Base-by-base conservation (phyloP, 257 asterid species). In the Ophiorrhiza pumila region DNA sequence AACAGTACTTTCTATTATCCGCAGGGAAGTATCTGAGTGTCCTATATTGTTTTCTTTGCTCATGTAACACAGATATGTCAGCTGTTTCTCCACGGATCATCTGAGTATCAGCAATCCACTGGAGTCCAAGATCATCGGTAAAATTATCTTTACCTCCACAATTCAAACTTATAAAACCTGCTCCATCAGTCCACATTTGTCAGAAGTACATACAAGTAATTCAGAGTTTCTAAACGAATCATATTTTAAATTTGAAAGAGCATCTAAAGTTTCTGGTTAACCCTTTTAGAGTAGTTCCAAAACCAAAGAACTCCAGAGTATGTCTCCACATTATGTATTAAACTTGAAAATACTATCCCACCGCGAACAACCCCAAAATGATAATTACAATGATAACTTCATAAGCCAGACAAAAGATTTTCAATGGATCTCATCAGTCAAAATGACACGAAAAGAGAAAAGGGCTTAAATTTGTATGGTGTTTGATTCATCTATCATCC, bases 121-220 rank as follows among this genome's bases (percentile, higher is more conserved):
- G 11, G 34, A 95, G 93, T 72, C 96, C 97, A 62, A 89, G 68
- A 47, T 84, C 88, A 77, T 95, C 99, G 0, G 92, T 90, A 66
- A 76, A 95, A 80, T 82, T 85, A 70, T 72, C 81, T 23, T 83
- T 71, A 68, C 99, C 99, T 46, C 99, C 99, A 78, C 99, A 95
- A 74, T 95, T 86, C 78, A 95, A 67, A 78, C 98, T 95, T 58
- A 92, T 81, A 80, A 95, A 95, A 77, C 99, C 99, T 95, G 91
- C 78, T 85, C 69, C 68, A 62, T 34, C 31, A 39, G 37, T 52
- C 73, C 56, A 43, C 46, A 71, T 61, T 27, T 17, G 43, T 68
- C 70, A 76, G 75, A 57, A 67, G 34, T 23, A 43, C 34, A 58
- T n/a, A 45, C 7, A 2, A 50, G 9, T 46, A 22, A 31, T 42